Percentiles rank a stretch among this genome's conserved stretches.
Evolutionary conservation across 176 grass and related monocot species (phyloP).

Genomic region (Ampelocalamus luodianensis): DNA sequence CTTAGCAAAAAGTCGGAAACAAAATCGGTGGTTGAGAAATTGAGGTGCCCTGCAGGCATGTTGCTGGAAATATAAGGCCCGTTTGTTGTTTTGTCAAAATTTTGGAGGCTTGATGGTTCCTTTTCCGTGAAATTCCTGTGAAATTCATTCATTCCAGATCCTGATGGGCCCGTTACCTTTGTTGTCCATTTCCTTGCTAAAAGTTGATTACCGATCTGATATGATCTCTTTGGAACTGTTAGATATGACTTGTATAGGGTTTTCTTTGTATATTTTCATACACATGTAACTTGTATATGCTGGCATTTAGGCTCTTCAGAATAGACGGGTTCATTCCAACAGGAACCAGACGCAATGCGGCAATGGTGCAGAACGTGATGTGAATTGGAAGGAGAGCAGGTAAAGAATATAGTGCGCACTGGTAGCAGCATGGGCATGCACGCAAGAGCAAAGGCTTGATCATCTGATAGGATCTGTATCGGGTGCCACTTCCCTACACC

Average conservation of each 20-base stretch:
- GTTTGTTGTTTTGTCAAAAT: not conserved
- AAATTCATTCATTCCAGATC: not conserved
- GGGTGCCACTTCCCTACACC: too few species aligned
- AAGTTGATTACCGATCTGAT: not conserved
- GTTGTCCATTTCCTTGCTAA: not conserved
- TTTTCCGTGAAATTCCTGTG: not conserved
- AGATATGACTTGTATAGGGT: too few species aligned
- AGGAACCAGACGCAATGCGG: not conserved
- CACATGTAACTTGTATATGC: too few species aligned
- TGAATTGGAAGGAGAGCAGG: too few species aligned
- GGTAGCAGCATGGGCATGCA: too few species aligned
- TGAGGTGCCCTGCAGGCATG: not conserved
- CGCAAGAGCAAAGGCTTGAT: too few species aligned
- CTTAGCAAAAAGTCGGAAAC: not conserved
- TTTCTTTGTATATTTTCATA: too few species aligned
- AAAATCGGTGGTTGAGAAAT: not conserved
- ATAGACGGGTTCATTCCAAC: too few species aligned
- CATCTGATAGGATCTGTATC: too few species aligned
- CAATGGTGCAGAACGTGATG: not conserved
- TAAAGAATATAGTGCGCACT: too few species aligned
- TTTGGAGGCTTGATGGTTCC: not conserved
- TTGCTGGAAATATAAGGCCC: not conserved
- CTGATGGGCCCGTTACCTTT: not conserved
- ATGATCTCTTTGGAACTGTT: too few species aligned
- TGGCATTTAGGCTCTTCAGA: too few species aligned